Evolutionary conservation across 1,284 basidiomycete genomes (phyloP), one percentile per base, ranked within the genome.

Genomic region (Cryptococcus jaspeensis): DNA sequence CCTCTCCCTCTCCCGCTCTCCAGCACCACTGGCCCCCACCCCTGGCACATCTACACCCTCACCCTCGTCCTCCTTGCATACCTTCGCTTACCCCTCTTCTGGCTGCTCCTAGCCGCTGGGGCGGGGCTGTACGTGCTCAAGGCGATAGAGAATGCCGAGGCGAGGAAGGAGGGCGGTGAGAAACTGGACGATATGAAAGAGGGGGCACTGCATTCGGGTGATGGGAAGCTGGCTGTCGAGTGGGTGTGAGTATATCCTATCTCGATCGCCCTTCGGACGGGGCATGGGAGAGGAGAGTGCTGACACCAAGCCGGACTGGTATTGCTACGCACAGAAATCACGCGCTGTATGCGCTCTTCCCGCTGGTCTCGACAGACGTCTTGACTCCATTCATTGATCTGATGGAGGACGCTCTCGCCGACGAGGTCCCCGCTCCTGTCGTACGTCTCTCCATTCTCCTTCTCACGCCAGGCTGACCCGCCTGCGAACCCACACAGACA

Each of bases 351-450:
- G 70, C 73, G 1, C 59, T 78, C 8, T 78, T 77, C 59, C 76
- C 76, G 0, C 56, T 78, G 35, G 69, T 77, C 22, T 76, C 75
- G 3, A 75, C 75, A 13, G 73, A 77, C 53, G 62, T 77, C n/a
- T 64, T 79, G n/a, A 69, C 69, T 4, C 77, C 77, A 2, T 75
- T 78, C 48, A 67, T 79, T 32, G 78, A 79, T 56, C 63, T 79
- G 2, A 62, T 79, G 37, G 77, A 78, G 53, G 77, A 78, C 51
- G 76, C 76, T 1, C 62, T 78, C 44, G 65, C 73, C 15, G 59
- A 70, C 38, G 74, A 78, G 56, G 72, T 76, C 2, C 76, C 76
- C 0, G 72, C 76, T 0, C 63, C 76, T 12, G 69, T 78, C 20
- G 71, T 73, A 39, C 64, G 72, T 64, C 23, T 15, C 41, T 25